Evolutionary conservation across 805 yeast genomes (phyloP).

Genomic region (Monosporozyma aerobia): DNA sequence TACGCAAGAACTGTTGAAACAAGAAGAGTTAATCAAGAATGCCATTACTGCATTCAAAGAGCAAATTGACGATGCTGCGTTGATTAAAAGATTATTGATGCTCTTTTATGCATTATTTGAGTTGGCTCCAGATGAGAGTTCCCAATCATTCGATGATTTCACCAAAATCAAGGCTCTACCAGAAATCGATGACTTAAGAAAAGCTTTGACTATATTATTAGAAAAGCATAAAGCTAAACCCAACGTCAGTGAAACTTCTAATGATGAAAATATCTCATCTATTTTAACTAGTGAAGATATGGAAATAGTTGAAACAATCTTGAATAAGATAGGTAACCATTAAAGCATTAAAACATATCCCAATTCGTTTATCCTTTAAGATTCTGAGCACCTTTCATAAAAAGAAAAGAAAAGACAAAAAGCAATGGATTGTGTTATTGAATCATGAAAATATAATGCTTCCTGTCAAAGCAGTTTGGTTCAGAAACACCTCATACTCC

Average conservation of each 20-base stretch:
- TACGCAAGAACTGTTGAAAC: constrained; percentile 23
- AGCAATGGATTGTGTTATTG: neutral
- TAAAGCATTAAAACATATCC: neutral
- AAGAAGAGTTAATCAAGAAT: constrained; percentile 20
- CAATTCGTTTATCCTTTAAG: neutral
- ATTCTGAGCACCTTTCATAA: neutral
- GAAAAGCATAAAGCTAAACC: neutral
- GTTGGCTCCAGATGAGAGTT: constrained; percentile 10
- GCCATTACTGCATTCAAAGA: constrained; percentile 17
- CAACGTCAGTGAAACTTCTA: too few species aligned
- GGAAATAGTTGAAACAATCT: neutral
- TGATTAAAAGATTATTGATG: constrained; percentile 29
- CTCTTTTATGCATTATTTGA: constrained; percentile 26
- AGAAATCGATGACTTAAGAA: constrained; percentile 4
- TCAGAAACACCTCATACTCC: neutral
- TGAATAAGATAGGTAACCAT: neutral
- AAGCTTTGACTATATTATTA: constrained; percentile 14
- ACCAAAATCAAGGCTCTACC: neutral
- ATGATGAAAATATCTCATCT: neutral
- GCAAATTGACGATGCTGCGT: constrained; percentile 24
- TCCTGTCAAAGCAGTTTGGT: neutral
- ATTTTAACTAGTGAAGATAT: neutral
- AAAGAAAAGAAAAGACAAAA: neutral
- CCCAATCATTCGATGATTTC: constrained; percentile 1
- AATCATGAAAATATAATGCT: too few species aligned